phyloP scores from a whole-genome alignment of 192 early-diverging fungal species.

The Coemansia sp. region DNA sequence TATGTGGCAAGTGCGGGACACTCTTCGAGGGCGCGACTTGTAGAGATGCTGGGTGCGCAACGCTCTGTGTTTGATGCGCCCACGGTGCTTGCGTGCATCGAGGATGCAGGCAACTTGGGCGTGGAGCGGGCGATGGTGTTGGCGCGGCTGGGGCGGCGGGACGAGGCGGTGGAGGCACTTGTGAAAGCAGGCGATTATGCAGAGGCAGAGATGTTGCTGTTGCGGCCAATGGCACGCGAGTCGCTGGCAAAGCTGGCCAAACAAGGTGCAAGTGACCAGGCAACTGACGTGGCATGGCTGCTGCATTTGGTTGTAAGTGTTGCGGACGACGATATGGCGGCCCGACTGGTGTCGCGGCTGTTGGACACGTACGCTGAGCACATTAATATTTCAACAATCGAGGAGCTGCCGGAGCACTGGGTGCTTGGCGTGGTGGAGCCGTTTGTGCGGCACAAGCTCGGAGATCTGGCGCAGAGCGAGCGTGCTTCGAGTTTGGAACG shows the following conservation, averaged over 20 bases:
- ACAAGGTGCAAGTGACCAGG: not conserved
- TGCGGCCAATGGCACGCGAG: constrained; percentile 10
- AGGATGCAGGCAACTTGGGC: constrained; percentile 11
- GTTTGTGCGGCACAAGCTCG: constrained; percentile 27
- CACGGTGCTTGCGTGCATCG: constrained; percentile 20
- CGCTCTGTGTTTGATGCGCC: constrained; percentile 20
- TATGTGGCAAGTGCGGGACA: not conserved
- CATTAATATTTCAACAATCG: constrained; percentile 1
- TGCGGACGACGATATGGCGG: constrained; percentile 32
- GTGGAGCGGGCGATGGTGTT: constrained; percentile 39
- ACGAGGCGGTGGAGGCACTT: constrained; percentile 26
- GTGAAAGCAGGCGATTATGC: constrained; percentile 40
- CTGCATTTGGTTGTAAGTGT: constrained; percentile 24
- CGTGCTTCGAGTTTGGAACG: constrained; percentile 9
- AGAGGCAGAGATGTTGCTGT: constrained; percentile 42
- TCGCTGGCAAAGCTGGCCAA: constrained; percentile 30
- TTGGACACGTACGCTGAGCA: constrained; percentile 11
- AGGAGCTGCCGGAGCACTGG: constrained; percentile 39
- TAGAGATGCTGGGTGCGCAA: constrained; percentile 15
- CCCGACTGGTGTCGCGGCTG: constrained; percentile 34
- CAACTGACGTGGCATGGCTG: constrained; percentile 14
- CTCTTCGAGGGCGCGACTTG: constrained; percentile 20
- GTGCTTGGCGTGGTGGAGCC: constrained; percentile 23
- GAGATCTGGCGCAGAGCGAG: constrained; percentile 7
- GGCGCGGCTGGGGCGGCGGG: constrained; percentile 11